Evolutionary conservation across 805 yeast genomes (phyloP).

Genomic region (Lipomyces lipofer): DNA sequence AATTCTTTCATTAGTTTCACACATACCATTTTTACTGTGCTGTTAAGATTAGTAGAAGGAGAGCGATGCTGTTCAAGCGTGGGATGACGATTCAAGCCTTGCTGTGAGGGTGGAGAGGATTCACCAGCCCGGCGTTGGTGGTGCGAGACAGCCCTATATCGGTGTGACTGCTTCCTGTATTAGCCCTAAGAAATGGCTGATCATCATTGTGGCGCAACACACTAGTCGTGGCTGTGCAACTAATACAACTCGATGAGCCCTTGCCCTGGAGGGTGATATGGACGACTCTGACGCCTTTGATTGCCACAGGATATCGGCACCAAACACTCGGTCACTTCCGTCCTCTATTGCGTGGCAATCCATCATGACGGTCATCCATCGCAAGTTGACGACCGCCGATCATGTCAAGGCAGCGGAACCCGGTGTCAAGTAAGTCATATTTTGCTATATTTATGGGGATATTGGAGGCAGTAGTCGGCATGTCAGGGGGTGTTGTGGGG

Average conservation of each 20-base stretch:
- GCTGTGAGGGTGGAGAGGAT: no score
- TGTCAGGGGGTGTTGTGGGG: no score
- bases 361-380: conserved; percentile 43
- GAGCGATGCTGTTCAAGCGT: background rate
- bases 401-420: conserved; percentile 41
- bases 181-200: no score
- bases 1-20: no score
- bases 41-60: background rate
- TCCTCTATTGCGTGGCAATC: no score
- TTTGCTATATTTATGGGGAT: background rate
- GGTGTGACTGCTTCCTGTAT: conserved; percentile 17
- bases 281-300: no score
- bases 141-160: background rate
- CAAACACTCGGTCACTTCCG: no score
- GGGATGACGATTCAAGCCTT: background rate
- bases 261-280: no score
- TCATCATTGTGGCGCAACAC: background rate
- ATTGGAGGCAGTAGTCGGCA: background rate
- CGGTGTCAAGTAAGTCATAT: conserved; percentile 41
- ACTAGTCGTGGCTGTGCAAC: background rate
- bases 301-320: no score
- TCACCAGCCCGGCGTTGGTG: background rate
- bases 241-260: no score
- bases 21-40: conserved; percentile 21
- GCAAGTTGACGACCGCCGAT: conserved; percentile 39